Evolutionary conservation across 257 asterid species (phyloP).

Genomic region (Datura wrightii): DNA sequence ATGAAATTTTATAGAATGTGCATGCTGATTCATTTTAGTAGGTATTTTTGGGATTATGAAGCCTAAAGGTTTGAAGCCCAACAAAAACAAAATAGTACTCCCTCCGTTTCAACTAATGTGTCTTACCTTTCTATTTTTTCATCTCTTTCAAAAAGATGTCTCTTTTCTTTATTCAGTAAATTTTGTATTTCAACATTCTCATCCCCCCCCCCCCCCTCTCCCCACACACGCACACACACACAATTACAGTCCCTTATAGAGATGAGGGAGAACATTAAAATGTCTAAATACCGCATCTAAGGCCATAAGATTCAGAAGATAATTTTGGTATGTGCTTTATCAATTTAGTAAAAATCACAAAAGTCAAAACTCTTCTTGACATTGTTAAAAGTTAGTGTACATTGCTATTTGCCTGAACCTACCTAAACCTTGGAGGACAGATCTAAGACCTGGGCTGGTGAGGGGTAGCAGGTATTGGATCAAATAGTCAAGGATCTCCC

Average conservation of each 20-base stretch:
- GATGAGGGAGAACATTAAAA: background rate
- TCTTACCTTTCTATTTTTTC: background rate
- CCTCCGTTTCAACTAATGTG: background rate
- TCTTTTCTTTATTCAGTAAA: background rate
- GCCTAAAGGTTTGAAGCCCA: background rate
- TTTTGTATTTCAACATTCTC: background rate
- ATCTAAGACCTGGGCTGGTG: background rate
- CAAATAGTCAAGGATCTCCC: background rate
- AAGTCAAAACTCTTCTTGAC: background rate
- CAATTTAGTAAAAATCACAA: background rate
- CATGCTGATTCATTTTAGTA: background rate
- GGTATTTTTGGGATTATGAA: background rate
- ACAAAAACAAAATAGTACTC: background rate
- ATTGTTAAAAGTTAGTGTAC: background rate
- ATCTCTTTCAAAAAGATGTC: background rate
- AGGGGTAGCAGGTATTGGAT: background rate
- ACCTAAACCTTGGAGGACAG: background rate
- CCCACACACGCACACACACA: no score
- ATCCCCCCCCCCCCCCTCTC: background rate
- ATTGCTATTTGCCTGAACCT: background rate
- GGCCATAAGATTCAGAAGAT: background rate
- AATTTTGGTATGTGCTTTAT: background rate
- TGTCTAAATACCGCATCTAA: background rate
- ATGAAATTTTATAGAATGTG: background rate
- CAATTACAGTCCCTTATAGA: background rate